Conservation (phyloP, 2,329 filamentous ascomycete genomes). For the Exophiala calicioides region DNA sequence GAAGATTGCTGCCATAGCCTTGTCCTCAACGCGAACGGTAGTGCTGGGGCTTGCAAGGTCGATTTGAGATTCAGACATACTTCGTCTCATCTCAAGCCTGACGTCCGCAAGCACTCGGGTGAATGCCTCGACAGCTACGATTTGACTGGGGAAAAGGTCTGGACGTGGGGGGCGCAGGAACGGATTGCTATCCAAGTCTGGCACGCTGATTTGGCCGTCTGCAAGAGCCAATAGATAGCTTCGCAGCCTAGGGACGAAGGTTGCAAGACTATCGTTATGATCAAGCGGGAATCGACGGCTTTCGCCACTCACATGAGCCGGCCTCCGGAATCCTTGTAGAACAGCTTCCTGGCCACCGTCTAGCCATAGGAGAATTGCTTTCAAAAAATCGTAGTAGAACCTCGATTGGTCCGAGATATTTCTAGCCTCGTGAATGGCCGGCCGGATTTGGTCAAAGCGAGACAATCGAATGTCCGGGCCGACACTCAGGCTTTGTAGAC, state of each 20-base stretch:
- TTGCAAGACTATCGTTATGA: conserved; percentile 50
- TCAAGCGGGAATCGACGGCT: conserved; percentile 55
- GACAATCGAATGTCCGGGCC: conserved; percentile 41
- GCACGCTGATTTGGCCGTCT: conserved; percentile 48
- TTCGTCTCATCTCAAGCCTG: conserved; percentile 53
- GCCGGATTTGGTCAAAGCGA: conserved; percentile 52
- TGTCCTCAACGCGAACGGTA: conserved; percentile 41
- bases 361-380: conserved; percentile 64
- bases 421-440: conserved; percentile 45
- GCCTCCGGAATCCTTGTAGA: conserved; percentile 58
- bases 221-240: conserved; percentile 61
- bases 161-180: conserved; percentile 59
- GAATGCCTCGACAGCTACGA: conserved; percentile 59
- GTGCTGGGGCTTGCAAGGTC: conserved; percentile 15
- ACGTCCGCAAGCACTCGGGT: conserved; percentile 49
- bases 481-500: conserved; percentile 47
- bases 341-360: conserved; percentile 59
- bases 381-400: conserved; percentile 66
- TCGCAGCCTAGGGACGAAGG: conserved; percentile 59
- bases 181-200: conserved; percentile 59
- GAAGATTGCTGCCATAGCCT: conserved; percentile 49
- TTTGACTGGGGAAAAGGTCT: conserved; percentile 55
- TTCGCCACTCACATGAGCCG: conserved; percentile 42
- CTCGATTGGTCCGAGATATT: conserved; percentile 44
- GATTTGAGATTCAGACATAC: conserved; percentile 38